Evolutionary conservation across 495 filamentous ascomycete genomes (phyloP), one percentile per base, ranked within the genome.

Genomic region (Extremus antarcticus): DNA sequence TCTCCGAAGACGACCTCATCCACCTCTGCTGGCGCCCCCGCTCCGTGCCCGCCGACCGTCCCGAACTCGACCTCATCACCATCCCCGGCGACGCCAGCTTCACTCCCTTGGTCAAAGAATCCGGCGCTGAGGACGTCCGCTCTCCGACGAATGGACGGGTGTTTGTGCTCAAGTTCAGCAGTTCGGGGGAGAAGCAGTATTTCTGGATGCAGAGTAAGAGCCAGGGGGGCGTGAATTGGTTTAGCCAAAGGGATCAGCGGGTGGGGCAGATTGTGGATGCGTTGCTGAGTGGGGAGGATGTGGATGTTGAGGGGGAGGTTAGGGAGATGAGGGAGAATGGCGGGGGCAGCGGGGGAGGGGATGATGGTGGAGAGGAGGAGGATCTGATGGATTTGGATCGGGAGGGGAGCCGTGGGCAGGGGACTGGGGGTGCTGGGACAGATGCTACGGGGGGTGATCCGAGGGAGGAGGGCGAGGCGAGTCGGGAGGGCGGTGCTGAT

Each of bases 11-110:
- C 79, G 94, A 95, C 1, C 78, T 97, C 43, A 76, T 91, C 62
- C 90, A 96, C 74, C 94, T 99, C 71, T 97, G 91, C 78, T 99
- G 94, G 94, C 86, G 90, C 50, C 74, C 79, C 10, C 77, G 83
- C 41, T 78, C 72, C 65, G 74, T 77, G 50, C 76, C 80, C 24
- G 69, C 82, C 60, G 74, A 80, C 49, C 73, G 87, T 50, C 83
- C 87, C 35, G 85, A 90, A 47, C 69, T 90, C 35, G 88, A 96
- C 66, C 76, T 95, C 43, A 77, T 92, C 56, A 94, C 92, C 85
- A 78, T 96, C 40, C 90, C 94, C n/a, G 74, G 77, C 1, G 94
- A 99, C 69, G 87, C 82, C 54, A 78, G 78, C 61, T 96, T 99
- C 67, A 77, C 80, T 3, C 87, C 87, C 3, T 94, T 95, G 73